Evolutionary conservation across 2,329 filamentous ascomycete genomes (phyloP), one percentile per base, ranked within the genome.

Genomic region (Elsinoe arachidis): DNA sequence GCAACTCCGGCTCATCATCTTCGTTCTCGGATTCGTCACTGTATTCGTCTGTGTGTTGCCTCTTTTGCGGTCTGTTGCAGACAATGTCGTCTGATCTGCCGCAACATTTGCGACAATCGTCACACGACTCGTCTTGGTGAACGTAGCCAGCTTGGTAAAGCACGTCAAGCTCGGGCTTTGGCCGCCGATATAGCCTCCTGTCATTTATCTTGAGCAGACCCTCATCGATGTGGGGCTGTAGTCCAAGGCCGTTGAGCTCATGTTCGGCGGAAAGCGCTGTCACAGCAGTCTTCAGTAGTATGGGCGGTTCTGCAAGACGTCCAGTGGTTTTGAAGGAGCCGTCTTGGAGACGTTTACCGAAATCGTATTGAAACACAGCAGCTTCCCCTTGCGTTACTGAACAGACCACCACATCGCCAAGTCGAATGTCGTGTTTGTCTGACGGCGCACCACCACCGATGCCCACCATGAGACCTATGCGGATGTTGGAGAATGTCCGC

Each of bases 321-420:
- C 61, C 54, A 5, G 14, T 47, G 30, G 6, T 34, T 12, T 38
- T n/a, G n/a, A 54, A 39, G 5, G 7, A 15, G 6, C 17, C 12
- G 12, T 39, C 34, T 19, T 54, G 51, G 4, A 34, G 10, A 9
- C 15, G 23, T 33, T 19, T 34, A 5, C 51, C 51, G 7, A 11
- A n/a, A 39, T 54, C 51, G 17, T 37, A 54, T 34, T 54, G 23
- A 9, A 38, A 4, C 6, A 54, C 51, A 7, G 37, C 37, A 26
- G 30, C 21, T 11, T n/a, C 5, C 10, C 6, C 47, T 1, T 23
- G 7, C 17, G 5, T 15, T 10, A 14, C 30, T 4, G 19, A 19
- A 35, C 47, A 33, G 23, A 68, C 59, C 3, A 66, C 63, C 7
- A 68, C 59, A 49, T 68, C 66, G 1, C 66, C 66, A 6, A 68